Evolutionary conservation across 768 basidiomycete genomes (phyloP).

Genomic region (Dictyophora rubrovolvata): DNA sequence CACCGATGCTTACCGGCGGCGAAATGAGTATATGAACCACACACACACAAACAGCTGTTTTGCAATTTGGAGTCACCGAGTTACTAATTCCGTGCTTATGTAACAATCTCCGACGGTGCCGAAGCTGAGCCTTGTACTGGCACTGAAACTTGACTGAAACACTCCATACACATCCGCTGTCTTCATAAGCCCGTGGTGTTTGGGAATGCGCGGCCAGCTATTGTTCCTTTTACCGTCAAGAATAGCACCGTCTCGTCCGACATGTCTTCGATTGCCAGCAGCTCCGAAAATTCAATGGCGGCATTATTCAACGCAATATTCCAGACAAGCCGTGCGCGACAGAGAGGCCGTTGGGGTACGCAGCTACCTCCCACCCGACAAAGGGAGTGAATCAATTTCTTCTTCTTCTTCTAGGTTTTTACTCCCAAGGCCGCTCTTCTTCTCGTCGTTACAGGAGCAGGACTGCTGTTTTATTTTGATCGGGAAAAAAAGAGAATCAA

Average conservation of each 20-base stretch:
- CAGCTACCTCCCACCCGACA: not conserved
- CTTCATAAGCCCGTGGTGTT: too few species aligned
- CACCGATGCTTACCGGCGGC: not conserved
- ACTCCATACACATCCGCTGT: too few species aligned
- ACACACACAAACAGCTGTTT: too few species aligned
- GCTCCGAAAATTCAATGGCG: not conserved
- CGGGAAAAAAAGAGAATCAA: conserved; percentile 72
- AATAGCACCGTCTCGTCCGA: not conserved
- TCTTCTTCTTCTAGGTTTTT: conserved; percentile 55
- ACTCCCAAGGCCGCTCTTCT: conserved; percentile 76
- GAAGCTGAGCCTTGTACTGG: too few species aligned
- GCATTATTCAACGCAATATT: not conserved
- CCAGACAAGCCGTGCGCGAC: conserved; percentile 18
- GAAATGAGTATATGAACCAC: not conserved
- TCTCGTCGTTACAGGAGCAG: conserved; percentile 75
- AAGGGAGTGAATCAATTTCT: not conserved
- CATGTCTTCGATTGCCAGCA: too few species aligned
- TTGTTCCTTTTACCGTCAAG: too few species aligned
- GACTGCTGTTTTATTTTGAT: conserved; percentile 81
- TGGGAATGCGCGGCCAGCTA: too few species aligned
- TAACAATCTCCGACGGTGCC: too few species aligned
- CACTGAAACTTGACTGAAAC: too few species aligned
- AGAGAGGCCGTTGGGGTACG: conserved; percentile 26
- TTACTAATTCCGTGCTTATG: too few species aligned
- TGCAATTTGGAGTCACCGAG: too few species aligned